Evolutionary conservation across 768 basidiomycete species (phyloP).

Genomic region (Rhizopogon vesiculosus): DNA sequence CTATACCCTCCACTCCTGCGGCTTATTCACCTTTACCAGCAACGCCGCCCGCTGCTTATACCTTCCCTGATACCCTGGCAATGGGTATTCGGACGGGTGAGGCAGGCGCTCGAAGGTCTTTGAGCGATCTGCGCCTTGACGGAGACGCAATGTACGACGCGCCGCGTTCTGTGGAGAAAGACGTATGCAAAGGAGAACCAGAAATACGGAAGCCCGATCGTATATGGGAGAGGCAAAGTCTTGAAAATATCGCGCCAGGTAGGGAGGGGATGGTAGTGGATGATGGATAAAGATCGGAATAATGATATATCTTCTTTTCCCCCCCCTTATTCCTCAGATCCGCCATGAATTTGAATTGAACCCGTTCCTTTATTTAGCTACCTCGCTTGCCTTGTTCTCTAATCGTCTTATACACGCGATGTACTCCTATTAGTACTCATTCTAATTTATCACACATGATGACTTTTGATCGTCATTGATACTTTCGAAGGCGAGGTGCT

Average conservation of each 20-base stretch:
- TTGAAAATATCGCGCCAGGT: background rate
- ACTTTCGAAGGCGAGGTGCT: no score
- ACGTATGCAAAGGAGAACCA: background rate
- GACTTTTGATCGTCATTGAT: background rate
- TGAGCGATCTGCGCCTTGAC: slow-evolving; percentile 26
- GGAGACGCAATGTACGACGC: slow-evolving; percentile 8
- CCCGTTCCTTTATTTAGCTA: background rate
- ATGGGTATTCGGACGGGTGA: slow-evolving; percentile 21
- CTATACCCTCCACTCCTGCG: slow-evolving; percentile 24
- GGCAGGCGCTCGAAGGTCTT: slow-evolving; percentile 22
- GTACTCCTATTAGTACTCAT: background rate
- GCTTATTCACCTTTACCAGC: slow-evolving; percentile 1
- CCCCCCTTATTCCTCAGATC: background rate
- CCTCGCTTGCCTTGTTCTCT: background rate
- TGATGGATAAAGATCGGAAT: background rate
- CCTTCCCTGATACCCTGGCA: slow-evolving; percentile 22
- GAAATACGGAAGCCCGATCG: background rate
- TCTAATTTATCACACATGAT: background rate
- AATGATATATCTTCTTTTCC: background rate
- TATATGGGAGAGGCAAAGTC: slow-evolving; percentile 1
- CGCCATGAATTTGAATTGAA: background rate
- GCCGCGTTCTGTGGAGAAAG: background rate
- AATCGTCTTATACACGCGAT: background rate
- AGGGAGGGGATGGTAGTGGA: background rate
- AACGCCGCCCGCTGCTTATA: slow-evolving; percentile 10